A percentile compares a stretch with the other conserved stretches of the same genome.
Conservation (phyloP, 805 yeast genomes). For the Geotrichum ghanense region DNA sequence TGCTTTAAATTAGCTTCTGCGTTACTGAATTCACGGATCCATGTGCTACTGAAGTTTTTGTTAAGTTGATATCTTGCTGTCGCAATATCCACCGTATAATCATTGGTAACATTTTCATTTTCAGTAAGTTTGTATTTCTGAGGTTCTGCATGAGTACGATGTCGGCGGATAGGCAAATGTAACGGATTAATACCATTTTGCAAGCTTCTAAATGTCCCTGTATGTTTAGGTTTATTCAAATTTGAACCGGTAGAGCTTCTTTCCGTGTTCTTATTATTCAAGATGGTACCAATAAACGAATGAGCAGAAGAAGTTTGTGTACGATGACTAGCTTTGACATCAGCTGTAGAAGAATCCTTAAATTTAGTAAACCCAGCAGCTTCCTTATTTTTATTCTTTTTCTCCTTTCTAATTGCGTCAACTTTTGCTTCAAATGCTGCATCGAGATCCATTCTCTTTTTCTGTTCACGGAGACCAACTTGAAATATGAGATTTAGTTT, state of each 20-base stretch:
- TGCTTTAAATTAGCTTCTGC: slow-evolving; percentile 19
- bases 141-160: background rate
- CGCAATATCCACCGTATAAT: slow-evolving; percentile 17
- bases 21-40: slow-evolving; percentile 55
- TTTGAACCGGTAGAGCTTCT: background rate
- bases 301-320: background rate
- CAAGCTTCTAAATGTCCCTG: background rate
- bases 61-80: slow-evolving; percentile 30
- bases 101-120: background rate
- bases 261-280: background rate
- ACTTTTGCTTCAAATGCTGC: slow-evolving; percentile 30
- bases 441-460: slow-evolving; percentile 42
- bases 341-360: background rate
- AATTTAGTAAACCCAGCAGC: slow-evolving; percentile 5
- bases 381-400: slow-evolving; percentile 6
- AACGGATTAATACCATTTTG: background rate
- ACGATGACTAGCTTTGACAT: background rate
- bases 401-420: slow-evolving; percentile 12
- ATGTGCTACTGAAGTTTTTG: slow-evolving; percentile 44
- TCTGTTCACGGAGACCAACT: slow-evolving; percentile 47
- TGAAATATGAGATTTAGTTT: slow-evolving; percentile 55
- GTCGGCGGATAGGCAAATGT: background rate
- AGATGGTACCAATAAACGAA: background rate
- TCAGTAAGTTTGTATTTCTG: background rate
- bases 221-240: background rate